phyloP scores from a whole-genome alignment of 495 filamentous ascomycete genomes.

The Neohortaea acidophila region DNA sequence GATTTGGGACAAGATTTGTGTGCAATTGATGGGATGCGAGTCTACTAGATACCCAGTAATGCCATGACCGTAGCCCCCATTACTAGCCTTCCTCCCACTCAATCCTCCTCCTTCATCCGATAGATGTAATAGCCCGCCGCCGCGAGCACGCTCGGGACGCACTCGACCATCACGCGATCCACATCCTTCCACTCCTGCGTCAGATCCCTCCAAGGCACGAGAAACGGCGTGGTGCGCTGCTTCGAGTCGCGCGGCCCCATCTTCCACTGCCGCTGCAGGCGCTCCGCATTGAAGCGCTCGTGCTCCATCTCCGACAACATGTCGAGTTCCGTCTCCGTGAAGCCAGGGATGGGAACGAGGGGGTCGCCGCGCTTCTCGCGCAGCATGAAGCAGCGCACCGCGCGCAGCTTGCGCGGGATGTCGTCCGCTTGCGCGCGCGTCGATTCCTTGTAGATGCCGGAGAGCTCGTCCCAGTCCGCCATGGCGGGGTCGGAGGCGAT shows the following conservation, averaged over 20 bases:
- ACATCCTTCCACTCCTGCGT: slow-evolving; percentile 20
- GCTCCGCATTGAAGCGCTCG: slow-evolving; percentile 19
- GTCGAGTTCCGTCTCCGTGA: slow-evolving; percentile 14
- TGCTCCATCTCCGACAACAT: slow-evolving; percentile 18
- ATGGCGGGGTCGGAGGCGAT: slow-evolving; percentile 12
- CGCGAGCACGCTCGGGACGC: slow-evolving; percentile 15
- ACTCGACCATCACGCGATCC: slow-evolving; percentile 20
- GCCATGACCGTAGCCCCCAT: not conserved
- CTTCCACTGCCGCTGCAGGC: slow-evolving; percentile 17
- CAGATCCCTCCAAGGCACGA: slow-evolving; percentile 18
- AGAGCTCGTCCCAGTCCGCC: slow-evolving; percentile 18
- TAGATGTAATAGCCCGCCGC: slow-evolving; percentile 14
- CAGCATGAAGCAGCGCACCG: slow-evolving; percentile 17
- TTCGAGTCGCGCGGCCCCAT: slow-evolving; percentile 13
- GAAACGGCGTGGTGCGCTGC: slow-evolving; percentile 16
- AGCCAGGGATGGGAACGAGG: slow-evolving; percentile 10
- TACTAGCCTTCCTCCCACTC: not conserved
- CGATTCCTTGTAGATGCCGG: slow-evolving; percentile 17
- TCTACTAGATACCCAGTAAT: too few relatives aligned
- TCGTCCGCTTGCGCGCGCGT: slow-evolving; percentile 20
- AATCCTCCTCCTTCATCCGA: slow-evolving; percentile 11
- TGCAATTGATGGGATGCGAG: too few relatives aligned
- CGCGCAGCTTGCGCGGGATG: slow-evolving; percentile 19
- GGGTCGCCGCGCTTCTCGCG: slow-evolving; percentile 10
- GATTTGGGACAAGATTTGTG: too few relatives aligned